Evolutionary conservation across 1,139 yeast genomes (phyloP), one percentile per base, ranked within the genome.

Genomic region (Geotrichum phurueaensis): DNA sequence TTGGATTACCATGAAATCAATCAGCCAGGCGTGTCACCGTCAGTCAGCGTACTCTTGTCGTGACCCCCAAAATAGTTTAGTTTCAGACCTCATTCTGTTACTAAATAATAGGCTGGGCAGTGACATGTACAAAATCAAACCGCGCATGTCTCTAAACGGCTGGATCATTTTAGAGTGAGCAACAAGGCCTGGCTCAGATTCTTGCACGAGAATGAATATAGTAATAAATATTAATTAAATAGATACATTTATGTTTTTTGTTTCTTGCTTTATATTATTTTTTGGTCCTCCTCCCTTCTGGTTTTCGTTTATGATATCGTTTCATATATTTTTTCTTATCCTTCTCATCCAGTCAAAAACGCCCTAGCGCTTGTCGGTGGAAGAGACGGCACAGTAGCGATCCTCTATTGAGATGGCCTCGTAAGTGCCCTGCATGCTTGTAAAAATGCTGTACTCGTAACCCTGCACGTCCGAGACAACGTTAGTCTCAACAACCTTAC

Each of bases 391-490:
- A 78, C 99, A 94, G 73, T 77, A 87, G 20, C 87, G 87, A 75
- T 94, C 99, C 61, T 84, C 83, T 13, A 94, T 84, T 68, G 88
- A 91, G 51, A 89, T 82, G 9, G 97, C 97, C 72, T 92, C 97
- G 70, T 95, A 94, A 3, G 91, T 87, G 53, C 99, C 99, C 71
- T 92, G 97, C 66, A 89, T 78, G 66, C 90, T 88, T 0, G 96
- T 94, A 69, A 81, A 77, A 4, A 89, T 86, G 56, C 84, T 80
- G 70, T 89, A 84, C 67, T 86, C 89, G 68, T 84, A 75, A 2
- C 82, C 86, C 75, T 83, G 78, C 45, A 92, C 89, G 65, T 86
- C 86, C 9, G 83, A 78, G 39, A 92, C 84, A 2, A 88, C 84
- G 65, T 87, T 87, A 1, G 89, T 86, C 69, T 92, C 98, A 31